A percentile compares a stretch with the other conserved stretches of the same genome.
phyloP scores from a whole-genome alignment of 2,329 filamentous ascomycete genomes.

The Lasiodiplodia citricola region DNA sequence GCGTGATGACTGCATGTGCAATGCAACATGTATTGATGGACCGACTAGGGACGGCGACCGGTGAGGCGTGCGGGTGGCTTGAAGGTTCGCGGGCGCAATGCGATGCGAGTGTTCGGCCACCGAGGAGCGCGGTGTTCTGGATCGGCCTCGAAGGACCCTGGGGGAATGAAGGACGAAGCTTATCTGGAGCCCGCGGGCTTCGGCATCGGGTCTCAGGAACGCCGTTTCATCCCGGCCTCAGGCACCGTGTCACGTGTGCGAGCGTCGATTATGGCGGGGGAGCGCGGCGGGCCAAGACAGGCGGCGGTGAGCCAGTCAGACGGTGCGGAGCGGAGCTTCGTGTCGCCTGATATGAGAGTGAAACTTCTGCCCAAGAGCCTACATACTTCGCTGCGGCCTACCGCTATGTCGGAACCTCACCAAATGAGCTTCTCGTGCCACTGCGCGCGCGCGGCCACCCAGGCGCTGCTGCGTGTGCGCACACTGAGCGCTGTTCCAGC shows the following conservation, averaged over 20 bases:
- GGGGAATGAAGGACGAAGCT: slow-evolving; percentile 1
- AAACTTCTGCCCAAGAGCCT: slow-evolving; percentile 21
- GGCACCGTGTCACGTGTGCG: slow-evolving; percentile 1
- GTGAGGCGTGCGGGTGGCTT: slow-evolving; percentile 13
- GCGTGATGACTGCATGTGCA: slow-evolving; percentile 8
- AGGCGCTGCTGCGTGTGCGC: background rate
- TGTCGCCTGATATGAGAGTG: slow-evolving; percentile 8
- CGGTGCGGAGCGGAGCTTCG: slow-evolving; percentile 1
- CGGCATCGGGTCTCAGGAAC: background rate
- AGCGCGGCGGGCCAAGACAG: background rate
- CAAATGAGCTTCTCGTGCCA: background rate
- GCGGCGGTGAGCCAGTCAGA: background rate
- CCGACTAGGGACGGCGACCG: background rate
- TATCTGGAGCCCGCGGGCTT: background rate
- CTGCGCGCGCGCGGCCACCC: background rate
- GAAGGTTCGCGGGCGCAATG: background rate
- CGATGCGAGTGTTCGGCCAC: background rate
- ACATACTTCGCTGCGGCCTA: slow-evolving; percentile 2
- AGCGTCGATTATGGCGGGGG: slow-evolving; percentile 2
- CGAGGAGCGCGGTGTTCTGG: background rate
- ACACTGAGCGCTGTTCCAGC: background rate
- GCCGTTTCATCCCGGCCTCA: background rate
- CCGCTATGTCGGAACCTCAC: slow-evolving; percentile 1
- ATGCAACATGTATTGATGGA: slow-evolving; percentile 2
- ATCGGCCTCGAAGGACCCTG: background rate